These are phyloP conservation scores for Pterulicium gracile DNA, from an alignment of 1,284 basidiomycete species.

Conservation along the genomic window DNA sequence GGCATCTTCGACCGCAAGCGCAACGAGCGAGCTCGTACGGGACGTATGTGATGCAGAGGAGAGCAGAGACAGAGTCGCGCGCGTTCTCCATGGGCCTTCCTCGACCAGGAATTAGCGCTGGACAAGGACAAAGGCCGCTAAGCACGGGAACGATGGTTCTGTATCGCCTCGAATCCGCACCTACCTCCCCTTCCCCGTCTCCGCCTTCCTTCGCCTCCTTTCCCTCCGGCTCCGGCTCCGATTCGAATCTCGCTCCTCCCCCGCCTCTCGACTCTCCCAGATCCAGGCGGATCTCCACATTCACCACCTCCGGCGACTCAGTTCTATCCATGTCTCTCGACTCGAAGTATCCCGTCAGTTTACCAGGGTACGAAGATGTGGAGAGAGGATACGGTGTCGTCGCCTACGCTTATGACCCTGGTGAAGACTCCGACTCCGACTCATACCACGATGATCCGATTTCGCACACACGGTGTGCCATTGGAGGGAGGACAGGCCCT, in stretches of 20 bases:
- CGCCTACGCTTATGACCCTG: background rate
- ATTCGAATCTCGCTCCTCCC: no score
- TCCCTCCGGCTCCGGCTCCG: no score
- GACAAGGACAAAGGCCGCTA: background rate
- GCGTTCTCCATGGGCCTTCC: background rate
- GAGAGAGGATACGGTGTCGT: background rate
- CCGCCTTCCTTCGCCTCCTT: no score
- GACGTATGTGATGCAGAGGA: background rate
- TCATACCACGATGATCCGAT: no score
- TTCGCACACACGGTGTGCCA: background rate
- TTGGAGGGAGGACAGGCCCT: background rate
- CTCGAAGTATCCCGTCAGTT: background rate
- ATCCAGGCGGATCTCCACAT: background rate
- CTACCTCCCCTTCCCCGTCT: background rate
- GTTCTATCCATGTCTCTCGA: background rate
- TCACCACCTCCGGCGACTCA: background rate
- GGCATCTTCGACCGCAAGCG: background rate
- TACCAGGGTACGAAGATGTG: background rate
- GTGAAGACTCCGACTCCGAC: no score
- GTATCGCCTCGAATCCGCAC: conserved; percentile 1
- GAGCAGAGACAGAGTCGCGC: background rate
- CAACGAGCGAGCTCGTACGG: background rate
- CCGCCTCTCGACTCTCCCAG: background rate
- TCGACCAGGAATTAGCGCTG: background rate
- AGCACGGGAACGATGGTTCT: background rate